These are phyloP conservation scores for Torulaspora quercuum DNA, from an alignment of 805 yeast genomes.

Conservation along the genomic window DNA sequence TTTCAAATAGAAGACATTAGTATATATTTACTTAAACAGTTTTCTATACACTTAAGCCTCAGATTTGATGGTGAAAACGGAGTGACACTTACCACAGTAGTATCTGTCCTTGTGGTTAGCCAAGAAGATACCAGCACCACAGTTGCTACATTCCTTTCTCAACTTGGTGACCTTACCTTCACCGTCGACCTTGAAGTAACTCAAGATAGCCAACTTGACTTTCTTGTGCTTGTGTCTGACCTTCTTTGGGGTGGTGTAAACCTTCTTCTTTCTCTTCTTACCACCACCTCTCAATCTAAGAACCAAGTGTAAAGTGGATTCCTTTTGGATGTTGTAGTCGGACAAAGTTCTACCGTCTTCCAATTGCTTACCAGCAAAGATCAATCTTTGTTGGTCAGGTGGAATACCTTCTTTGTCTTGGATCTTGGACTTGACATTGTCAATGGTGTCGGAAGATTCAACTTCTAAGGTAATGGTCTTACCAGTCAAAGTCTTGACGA, in stretches of 20 bases:
- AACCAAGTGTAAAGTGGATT: conserved; percentile 93
- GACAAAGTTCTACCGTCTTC: conserved; percentile 95
- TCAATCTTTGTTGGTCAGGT: conserved; percentile 95
- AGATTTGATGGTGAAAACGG: conserved; percentile 64
- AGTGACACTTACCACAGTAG: conserved; percentile 99
- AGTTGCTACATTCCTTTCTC: conserved; percentile 96
- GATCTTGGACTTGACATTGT: conserved; percentile 93
- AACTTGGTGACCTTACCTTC: conserved; percentile 98
- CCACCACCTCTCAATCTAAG: conserved; percentile 99
- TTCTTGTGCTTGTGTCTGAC: conserved; percentile 99
- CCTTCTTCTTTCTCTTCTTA: conserved; percentile 99
- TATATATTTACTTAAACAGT: conserved; percentile 8
- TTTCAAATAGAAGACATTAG: conserved; percentile 4
- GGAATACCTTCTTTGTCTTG: conserved; percentile 98
- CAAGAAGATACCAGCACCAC: conserved; percentile 99
- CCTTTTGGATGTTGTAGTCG: conserved; percentile 98
- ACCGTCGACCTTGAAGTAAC: conserved; percentile 98
- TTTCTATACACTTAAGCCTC: conserved; percentile 25
- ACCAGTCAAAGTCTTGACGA: conserved; percentile 99
- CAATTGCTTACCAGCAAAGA: conserved; percentile 96
- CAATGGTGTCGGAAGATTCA: conserved; percentile 96
- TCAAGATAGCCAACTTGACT: conserved; percentile 98
- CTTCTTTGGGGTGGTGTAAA: conserved; percentile 99
- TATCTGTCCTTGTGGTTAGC: conserved; percentile 98
- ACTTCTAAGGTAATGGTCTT: conserved; percentile 98